Evolutionary conservation across 768 basidiomycete species (phyloP), one percentile per base, ranked within the genome.

Genomic region (Mycena vulgaris): DNA sequence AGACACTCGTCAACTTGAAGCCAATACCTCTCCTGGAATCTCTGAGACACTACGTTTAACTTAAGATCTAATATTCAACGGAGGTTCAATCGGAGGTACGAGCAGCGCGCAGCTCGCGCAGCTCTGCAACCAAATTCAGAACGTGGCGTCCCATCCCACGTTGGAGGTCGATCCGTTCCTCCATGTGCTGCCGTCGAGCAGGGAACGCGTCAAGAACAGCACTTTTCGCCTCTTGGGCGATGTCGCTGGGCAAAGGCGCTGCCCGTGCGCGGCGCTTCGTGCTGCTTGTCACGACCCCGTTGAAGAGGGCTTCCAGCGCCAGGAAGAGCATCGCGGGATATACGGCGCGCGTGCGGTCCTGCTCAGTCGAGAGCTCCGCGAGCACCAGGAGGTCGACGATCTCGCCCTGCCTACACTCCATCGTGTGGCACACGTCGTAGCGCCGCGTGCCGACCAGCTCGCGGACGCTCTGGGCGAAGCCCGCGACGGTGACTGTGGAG

Each of bases 351-450:
- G 28, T 30, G 35, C 23, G 58, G n/a, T 59, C 48, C 9, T 33
- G 56, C 37, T 48, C 64, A 1, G 35, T 31, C 21, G 64, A 25
- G 27, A 59, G 56, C 47, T 66, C 64, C 47, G 57, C 57, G 27
- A 66, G 21, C 21, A 52, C 66, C n/a, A 66, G 49, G 23, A 66
- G 37, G 48, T 66, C 49, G 23, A 9, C 23, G 37, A 66, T 40
- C 11, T 7, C 19, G 28, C 19, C 7, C 9, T 11, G 6, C 5
- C 17, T 16, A 31, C 35, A 28, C 7, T 37, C 13, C 62, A 66
- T 40, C 35, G 63, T 66, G 47, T 66, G 27, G 64, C 13, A 58
- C 25, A 66, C 56, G 48, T 66, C 56, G 56, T 58, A 66, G 25
- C 37, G 64, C 53, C 55, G 31, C 35, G 64, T 51, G 37, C 56